These are phyloP conservation scores for Harrya chromipes DNA, from an alignment of 768 basidiomycete genomes.

Conservation along the genomic window DNA sequence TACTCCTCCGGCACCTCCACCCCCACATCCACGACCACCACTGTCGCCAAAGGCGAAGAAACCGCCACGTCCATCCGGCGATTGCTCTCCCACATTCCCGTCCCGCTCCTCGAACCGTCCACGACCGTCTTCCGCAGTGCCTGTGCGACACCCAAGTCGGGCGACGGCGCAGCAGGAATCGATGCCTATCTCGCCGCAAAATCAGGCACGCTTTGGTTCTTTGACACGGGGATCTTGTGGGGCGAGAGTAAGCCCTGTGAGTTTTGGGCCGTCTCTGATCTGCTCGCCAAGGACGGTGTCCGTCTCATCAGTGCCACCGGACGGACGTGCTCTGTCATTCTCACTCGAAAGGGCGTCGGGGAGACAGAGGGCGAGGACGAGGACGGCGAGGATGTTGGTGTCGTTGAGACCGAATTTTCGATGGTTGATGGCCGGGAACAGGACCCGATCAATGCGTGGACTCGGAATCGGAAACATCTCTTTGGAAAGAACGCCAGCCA, in stretches of 20 bases:
- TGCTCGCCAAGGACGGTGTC: constrained; percentile 52
- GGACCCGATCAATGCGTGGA: constrained; percentile 64
- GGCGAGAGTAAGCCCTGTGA: constrained; percentile 76
- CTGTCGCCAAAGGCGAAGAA: constrained; percentile 48
- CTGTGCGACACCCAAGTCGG: constrained; percentile 34
- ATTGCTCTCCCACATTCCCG: constrained; percentile 49
- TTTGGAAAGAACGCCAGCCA: constrained; percentile 44
- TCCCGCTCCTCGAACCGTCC: constrained; percentile 47
- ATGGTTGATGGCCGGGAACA: constrained; percentile 72
- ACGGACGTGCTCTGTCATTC: constrained; percentile 60
- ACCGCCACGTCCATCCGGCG: constrained; percentile 48
- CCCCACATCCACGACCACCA: constrained; percentile 25
- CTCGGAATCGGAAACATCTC: constrained; percentile 49
- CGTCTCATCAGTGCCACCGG: constrained; percentile 61
- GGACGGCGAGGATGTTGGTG: constrained; percentile 37
- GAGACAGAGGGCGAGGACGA: constrained; percentile 31
- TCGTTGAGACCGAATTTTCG: constrained; percentile 62
- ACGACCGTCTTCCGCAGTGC: constrained; percentile 55
- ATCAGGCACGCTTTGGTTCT: constrained; percentile 69
- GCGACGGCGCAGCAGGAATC: constrained; percentile 53
- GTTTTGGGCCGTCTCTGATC: constrained; percentile 64
- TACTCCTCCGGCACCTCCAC: constrained; percentile 27
- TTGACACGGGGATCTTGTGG: constrained; percentile 64
- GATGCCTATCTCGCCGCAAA: constrained; percentile 74
- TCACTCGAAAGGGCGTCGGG: constrained; percentile 37